Base-by-base conservation (phyloP, 768 basidiomycete genomes). In the Tremella fuciformis region DNA sequence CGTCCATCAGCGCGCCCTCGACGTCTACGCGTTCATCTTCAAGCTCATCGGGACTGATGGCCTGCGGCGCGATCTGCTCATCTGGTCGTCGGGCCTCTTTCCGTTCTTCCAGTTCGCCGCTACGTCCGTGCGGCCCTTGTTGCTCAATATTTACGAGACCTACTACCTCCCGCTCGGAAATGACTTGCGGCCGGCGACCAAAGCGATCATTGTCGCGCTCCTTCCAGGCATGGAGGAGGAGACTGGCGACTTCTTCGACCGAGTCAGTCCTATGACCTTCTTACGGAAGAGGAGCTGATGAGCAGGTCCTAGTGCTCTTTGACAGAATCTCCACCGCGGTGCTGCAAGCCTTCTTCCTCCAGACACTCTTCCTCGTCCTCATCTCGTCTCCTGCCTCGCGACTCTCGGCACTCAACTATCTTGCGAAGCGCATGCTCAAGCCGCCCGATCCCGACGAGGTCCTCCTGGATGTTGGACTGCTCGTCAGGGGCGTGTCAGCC, bases 41-140 rank as follows among this genome's bases (percentile, higher is more conserved):
- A 84, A 85, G 0, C 85, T 92, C n/a, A 84, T 96, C 26, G 92
- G 92, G 50, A 83, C 84, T 1, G 94, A 93, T 67, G 92, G 94
- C 9, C 76, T 99, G 42, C 83, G 83, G 63, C 83, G 84, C 42
- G 96, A 99, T 78, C 81, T 99, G 1, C 82, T 88, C 3, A 80
- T 97, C 18, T 99, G 96, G 96, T 91, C 91, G 0, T 87, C 91
- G 3, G 96, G 96, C 7, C 78, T 99, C 4, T 97, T 99, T 75
- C 96, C 96, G 0, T 98, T 98, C 84, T 97, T 98, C 69, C 91
- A 97, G 78, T 98, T 91, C 76, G 91, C 96, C 9, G 88, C 94
- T n/a, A 98, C 93, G n/a, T 92, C 92, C 18, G 92, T 97, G 58
- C 59, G 94, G 87, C 93, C 93, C 2, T 83, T 86, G 19, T 81